phyloP scores from a whole-genome alignment of 2,329 filamentous ascomycete genomes.

The Calonectria leucothoes region DNA sequence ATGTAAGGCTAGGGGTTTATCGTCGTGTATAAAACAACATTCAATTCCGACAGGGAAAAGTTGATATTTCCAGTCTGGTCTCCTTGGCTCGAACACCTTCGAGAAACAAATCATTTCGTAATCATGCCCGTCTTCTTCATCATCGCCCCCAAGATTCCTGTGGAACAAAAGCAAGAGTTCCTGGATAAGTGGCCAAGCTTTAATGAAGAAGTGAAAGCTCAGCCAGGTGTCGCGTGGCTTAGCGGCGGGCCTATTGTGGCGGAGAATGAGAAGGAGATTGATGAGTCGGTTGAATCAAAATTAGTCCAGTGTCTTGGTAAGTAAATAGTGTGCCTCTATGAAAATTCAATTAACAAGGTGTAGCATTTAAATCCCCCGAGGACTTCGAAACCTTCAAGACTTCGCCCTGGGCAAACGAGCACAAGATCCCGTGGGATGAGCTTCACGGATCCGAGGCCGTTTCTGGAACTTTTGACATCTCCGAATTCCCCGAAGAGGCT shows the following conservation, averaged over 20 bases:
- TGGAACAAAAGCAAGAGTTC: conserved; percentile 19
- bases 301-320: conserved; percentile 20
- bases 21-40: neutral
- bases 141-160: conserved; percentile 14
- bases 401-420: conserved; percentile 14
- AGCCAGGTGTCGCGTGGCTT: conserved; percentile 19
- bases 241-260: conserved; percentile 9
- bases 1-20: neutral
- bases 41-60: neutral
- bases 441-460: neutral
- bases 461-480: conserved; percentile 5
- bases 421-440: neutral
- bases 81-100: neutral
- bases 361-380: conserved; percentile 16
- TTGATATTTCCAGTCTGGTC: neutral
- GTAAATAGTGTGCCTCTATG: too few species aligned
- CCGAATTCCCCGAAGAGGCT: neutral
- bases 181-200: conserved; percentile 16
- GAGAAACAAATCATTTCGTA: neutral
- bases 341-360: neutral
- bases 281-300: conserved; percentile 8
- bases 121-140: conserved; percentile 25
- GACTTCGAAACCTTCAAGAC: conserved; percentile 14
- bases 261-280: conserved; percentile 10
- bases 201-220: conserved; percentile 13